Evolutionary conservation across 805 yeast genomes (phyloP).

Genomic region (Yamadazyma scolyti): DNA sequence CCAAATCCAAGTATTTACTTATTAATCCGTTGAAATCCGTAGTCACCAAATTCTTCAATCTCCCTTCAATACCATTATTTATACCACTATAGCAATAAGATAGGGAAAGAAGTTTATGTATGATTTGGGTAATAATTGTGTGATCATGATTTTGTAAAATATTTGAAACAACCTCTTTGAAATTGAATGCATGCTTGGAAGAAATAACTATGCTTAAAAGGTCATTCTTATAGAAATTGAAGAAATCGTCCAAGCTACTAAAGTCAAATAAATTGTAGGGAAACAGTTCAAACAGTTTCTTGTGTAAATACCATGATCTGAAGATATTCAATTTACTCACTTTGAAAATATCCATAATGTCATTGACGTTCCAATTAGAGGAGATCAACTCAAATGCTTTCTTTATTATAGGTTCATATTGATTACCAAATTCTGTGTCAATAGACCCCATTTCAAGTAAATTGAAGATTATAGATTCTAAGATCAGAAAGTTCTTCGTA

Average conservation of each 20-base stretch:
- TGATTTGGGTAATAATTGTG: too few species aligned
- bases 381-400: slow-evolving; percentile 3
- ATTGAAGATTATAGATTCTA: slow-evolving; percentile 6
- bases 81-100: too few species aligned
- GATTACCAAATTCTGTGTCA: slow-evolving; percentile 1
- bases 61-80: slow-evolving; percentile 2
- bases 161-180: too few species aligned
- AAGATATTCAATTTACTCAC: slow-evolving; percentile 31
- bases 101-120: too few species aligned
- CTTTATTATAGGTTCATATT: not conserved
- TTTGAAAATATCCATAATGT: slow-evolving; percentile 22
- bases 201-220: slow-evolving; percentile 3
- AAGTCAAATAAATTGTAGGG: slow-evolving; percentile 41
- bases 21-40: not conserved
- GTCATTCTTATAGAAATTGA: not conserved
- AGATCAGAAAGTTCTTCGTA: slow-evolving; percentile 4
- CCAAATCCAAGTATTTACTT: slow-evolving; percentile 1
- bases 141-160: too few species aligned
- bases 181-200: too few species aligned
- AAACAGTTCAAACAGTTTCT: slow-evolving; percentile 28
- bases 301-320: slow-evolving; percentile 40
- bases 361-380: slow-evolving; percentile 4
- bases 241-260: slow-evolving; percentile 1
- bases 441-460: slow-evolving; percentile 8
- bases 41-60: not conserved